Evolutionary conservation across 108 stramenopile species (phyloP).

Genomic region (Cyclotella kingstonii): DNA sequence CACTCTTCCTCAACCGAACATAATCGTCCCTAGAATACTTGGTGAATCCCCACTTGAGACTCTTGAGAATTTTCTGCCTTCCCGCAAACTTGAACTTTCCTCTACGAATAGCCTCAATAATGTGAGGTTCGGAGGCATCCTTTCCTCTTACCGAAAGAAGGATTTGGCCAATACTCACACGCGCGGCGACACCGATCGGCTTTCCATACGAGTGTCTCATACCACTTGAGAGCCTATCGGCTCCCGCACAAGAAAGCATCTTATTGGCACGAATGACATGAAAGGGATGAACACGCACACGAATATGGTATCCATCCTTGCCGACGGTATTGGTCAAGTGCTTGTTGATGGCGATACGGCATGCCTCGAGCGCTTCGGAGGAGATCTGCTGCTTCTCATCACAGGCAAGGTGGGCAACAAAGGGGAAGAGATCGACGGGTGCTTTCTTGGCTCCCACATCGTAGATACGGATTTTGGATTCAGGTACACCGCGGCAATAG

Average conservation of each 20-base stretch:
- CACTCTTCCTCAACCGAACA: slow-evolving; percentile 87
- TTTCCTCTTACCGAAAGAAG: slow-evolving; percentile 93
- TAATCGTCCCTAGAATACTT: slow-evolving; percentile 97
- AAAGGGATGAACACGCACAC: slow-evolving; percentile 99
- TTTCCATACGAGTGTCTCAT: slow-evolving; percentile 99
- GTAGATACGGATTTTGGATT: slow-evolving; percentile 99
- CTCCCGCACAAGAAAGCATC: slow-evolving; percentile 99
- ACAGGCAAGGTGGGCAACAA: slow-evolving; percentile 98
- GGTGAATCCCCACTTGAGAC: slow-evolving; percentile 99
- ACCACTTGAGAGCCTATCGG: slow-evolving; percentile 97
- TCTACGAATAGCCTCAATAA: slow-evolving; percentile 98
- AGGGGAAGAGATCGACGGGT: slow-evolving; percentile 98
- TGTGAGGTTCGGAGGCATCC: slow-evolving; percentile 87
- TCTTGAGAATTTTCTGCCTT: slow-evolving; percentile 99
- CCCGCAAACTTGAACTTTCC: slow-evolving; percentile 99
- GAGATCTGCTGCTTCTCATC: slow-evolving; percentile 99
- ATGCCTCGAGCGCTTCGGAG: slow-evolving; percentile 99
- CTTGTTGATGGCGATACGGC: slow-evolving; percentile 99
- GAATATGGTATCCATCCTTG: slow-evolving; percentile 99
- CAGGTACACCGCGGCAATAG: slow-evolving; percentile 99
- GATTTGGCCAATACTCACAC: slow-evolving; percentile 98
- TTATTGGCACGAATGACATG: slow-evolving; percentile 99
- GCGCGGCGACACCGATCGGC: slow-evolving; percentile 98
- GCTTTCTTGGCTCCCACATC: slow-evolving; percentile 99
- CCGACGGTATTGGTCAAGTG: slow-evolving; percentile 97